A percentile compares a stretch with the other conserved stretches of the same genome.
Evolutionary conservation across 768 basidiomycete species (phyloP).

Genomic region (Pilatotrama ljubarskyi): DNA sequence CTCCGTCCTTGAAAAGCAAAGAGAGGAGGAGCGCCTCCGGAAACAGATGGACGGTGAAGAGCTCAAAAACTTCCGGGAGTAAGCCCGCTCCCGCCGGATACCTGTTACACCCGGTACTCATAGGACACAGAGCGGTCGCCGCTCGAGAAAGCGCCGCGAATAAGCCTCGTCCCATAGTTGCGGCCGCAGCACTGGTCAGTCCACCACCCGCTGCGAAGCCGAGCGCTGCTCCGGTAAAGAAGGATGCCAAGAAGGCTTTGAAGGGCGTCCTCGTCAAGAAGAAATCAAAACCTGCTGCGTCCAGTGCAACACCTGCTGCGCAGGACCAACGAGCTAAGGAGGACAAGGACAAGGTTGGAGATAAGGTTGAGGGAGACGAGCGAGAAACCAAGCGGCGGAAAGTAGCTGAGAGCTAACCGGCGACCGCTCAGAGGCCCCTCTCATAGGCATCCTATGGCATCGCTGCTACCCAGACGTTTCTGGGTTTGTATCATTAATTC

Average conservation of each 20-base stretch:
- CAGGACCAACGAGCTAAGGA: slow-evolving; percentile 17
- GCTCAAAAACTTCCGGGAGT: slow-evolving; percentile 79
- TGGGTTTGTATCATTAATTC: slow-evolving; percentile 6
- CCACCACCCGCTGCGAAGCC: slow-evolving; percentile 27
- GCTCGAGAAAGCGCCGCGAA: slow-evolving; percentile 53
- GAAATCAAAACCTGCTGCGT: slow-evolving; percentile 47
- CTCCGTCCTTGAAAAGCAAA: slow-evolving; percentile 73
- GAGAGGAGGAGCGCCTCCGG: slow-evolving; percentile 73
- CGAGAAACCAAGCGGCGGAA: slow-evolving; percentile 63
- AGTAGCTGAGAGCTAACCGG: slow-evolving; percentile 36
- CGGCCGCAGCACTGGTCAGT: slow-evolving; percentile 30
- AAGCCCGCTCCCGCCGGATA: slow-evolving; percentile 19
- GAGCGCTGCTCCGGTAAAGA: slow-evolving; percentile 44
- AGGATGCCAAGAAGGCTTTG: slow-evolving; percentile 63
- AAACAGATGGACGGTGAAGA: slow-evolving; percentile 78
- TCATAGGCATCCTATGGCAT: background rate
- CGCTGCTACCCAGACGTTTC: background rate
- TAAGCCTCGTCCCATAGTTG: slow-evolving; percentile 36
- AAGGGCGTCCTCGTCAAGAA: slow-evolving; percentile 85
- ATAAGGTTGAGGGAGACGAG: slow-evolving; percentile 19
- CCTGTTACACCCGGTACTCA: background rate
- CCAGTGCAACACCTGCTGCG: slow-evolving; percentile 3
- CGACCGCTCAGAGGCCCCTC: background rate
- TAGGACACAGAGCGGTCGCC: slow-evolving; percentile 59
- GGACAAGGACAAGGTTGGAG: slow-evolving; percentile 9